These are phyloP conservation scores for Notholithocarpus densiflorus DNA, from an alignment of 306 rosid genomes.

Conservation along the genomic window DNA sequence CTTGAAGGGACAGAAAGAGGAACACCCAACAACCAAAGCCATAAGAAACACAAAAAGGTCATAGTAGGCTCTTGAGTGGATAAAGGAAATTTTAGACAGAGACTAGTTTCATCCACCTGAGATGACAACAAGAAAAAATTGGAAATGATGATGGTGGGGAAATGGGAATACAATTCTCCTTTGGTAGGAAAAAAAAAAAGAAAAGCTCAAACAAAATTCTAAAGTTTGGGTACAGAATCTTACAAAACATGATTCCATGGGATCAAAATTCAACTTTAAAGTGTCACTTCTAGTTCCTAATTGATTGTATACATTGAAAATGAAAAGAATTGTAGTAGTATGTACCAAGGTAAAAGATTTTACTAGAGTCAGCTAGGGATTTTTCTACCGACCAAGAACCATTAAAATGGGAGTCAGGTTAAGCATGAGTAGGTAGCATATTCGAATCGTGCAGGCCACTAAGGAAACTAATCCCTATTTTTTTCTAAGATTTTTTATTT, in stretches of 20 bases:
- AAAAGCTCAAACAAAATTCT: background rate
- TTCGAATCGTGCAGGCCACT: conserved; percentile 5
- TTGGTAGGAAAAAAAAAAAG: background rate
- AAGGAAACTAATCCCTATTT: background rate
- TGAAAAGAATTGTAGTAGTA: background rate
- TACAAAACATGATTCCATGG: background rate
- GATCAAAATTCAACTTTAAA: background rate
- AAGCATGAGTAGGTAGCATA: background rate
- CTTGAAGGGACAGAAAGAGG: conserved; percentile 1
- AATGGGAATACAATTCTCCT: background rate
- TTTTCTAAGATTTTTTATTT: background rate
- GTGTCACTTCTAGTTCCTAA: background rate
- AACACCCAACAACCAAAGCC: conserved; percentile 18
- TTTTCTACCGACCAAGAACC: background rate
- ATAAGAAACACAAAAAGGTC: conserved; percentile 15
- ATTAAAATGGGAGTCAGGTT: background rate
- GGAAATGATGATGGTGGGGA: conserved; percentile 7
- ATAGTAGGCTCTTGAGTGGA: conserved; percentile 9
- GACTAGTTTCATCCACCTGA: conserved; percentile 8
- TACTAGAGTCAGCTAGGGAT: background rate
- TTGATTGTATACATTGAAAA: background rate
- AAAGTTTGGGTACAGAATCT: conserved; percentile 1
- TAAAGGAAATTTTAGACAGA: conserved; percentile 2
- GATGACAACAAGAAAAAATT: conserved; percentile 15
- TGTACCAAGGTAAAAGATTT: background rate